These are phyloP conservation scores for Barnettozyma siamensis DNA, from an alignment of 805 yeast species.

Conservation along the genomic window DNA sequence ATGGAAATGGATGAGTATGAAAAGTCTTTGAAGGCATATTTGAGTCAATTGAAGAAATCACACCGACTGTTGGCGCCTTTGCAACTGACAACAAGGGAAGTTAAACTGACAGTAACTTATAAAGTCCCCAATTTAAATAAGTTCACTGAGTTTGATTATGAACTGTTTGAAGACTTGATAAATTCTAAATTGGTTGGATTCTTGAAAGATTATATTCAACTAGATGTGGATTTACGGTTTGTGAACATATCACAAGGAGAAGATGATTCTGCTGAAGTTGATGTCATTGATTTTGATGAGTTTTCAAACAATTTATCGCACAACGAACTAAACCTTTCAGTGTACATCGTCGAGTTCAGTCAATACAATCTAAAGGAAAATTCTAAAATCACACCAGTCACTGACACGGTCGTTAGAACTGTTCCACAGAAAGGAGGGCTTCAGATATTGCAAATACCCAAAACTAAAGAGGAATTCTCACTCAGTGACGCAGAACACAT, in stretches of 20 bases:
- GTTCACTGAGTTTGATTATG: neutral
- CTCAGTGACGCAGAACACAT: slow-evolving; percentile 1
- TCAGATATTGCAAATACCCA: neutral
- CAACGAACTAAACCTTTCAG: neutral
- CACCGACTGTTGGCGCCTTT: neutral
- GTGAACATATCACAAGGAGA: too few relatives aligned
- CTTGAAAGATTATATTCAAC: neutral
- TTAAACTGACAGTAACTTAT: neutral
- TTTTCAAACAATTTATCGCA: neutral
- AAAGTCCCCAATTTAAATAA: neutral
- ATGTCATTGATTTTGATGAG: neutral
- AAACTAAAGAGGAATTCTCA: neutral
- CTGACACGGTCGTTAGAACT: neutral
- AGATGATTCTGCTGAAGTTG: neutral
- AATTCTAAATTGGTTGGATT: neutral
- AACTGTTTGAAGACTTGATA: neutral
- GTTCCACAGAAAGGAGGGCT: slow-evolving; percentile 6
- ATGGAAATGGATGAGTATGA: neutral
- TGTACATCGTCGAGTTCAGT: neutral
- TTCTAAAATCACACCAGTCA: neutral
- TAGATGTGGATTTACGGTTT: neutral
- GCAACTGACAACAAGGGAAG: neutral
- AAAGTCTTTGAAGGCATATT: neutral
- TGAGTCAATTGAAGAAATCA: neutral
- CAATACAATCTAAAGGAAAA: neutral